These are phyloP conservation scores for Lactifluus volemus DNA, from an alignment of 768 basidiomycete genomes.

Conservation along the genomic window DNA sequence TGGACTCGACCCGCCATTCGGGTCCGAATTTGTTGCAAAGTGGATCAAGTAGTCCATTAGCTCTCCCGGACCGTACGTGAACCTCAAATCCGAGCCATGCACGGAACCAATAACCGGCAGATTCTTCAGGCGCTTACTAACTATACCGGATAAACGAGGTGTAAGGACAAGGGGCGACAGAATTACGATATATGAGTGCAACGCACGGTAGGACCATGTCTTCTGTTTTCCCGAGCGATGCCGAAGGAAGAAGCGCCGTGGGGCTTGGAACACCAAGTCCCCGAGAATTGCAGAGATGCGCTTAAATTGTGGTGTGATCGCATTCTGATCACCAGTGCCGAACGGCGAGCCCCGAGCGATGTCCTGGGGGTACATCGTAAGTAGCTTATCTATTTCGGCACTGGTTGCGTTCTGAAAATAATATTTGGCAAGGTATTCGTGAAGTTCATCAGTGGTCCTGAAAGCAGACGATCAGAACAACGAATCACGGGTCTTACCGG, in stretches of 20 bases:
- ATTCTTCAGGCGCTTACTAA: conserved; percentile 28
- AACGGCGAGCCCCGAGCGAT: too few species aligned
- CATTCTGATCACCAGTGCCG: too few species aligned
- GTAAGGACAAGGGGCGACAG: too few species aligned
- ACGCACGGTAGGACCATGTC: conserved; percentile 31
- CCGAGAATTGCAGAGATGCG: conserved; percentile 30
- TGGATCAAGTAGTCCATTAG: conserved; percentile 17
- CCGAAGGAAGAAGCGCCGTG: conserved; percentile 21
- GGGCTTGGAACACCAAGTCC: conserved; percentile 27
- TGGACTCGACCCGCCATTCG: conserved; percentile 19
- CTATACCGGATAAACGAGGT: conserved; percentile 20
- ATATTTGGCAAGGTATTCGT: conserved; percentile 5
- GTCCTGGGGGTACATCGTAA: conserved; percentile 14
- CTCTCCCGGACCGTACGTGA: background rate
- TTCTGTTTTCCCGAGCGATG: conserved; percentile 26
- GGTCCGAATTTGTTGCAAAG: conserved; percentile 24
- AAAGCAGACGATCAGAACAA: too few species aligned
- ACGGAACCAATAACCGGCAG: conserved; percentile 25
- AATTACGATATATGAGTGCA: background rate
- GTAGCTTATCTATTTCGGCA: conserved; percentile 9
- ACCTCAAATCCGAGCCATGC: conserved; percentile 7
- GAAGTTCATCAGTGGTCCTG: conserved; percentile 15
- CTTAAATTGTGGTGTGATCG: too few species aligned
- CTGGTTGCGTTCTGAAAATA: conserved; percentile 4
- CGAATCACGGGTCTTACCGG: too few species aligned